Conservation (phyloP, 169 alveolate genomes). For the Plasmodium berghei region DNA sequence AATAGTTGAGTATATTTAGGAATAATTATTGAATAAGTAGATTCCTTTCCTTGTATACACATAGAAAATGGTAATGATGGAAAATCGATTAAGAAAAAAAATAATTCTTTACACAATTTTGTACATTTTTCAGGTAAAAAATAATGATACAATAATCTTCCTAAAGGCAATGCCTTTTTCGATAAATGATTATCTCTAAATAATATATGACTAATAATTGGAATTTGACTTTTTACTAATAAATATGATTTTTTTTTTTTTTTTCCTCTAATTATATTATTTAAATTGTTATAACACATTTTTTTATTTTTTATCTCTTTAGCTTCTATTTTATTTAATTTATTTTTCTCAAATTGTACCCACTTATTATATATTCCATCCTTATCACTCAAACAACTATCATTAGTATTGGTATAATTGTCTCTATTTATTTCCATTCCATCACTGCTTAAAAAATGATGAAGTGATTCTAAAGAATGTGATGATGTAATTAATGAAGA, state of each 20-base stretch:
- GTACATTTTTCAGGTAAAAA: conserved; percentile 62
- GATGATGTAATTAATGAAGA: neutral
- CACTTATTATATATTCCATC: too few species aligned
- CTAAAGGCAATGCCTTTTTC: conserved; percentile 48
- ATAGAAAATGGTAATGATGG: conserved; percentile 71
- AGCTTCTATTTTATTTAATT: neutral
- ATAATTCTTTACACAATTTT: conserved; percentile 47
- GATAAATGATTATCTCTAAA: conserved; percentile 63
- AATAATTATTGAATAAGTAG: conserved; percentile 31
- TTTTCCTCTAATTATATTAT: neutral
- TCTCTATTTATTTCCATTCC: too few species aligned
- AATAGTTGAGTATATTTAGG: conserved; percentile 51
- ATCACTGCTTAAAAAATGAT: too few species aligned
- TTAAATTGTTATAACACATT: neutral
- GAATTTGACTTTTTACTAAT: conserved; percentile 44
- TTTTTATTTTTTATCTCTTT: neutral
- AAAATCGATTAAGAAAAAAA: conserved; percentile 30
- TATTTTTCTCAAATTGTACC: neutral
- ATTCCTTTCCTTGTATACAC: conserved; percentile 70
- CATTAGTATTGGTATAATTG: too few species aligned
- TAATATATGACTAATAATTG: conserved; percentile 54
- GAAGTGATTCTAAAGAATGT: neutral
- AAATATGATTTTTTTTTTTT: neutral
- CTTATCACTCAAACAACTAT: too few species aligned
- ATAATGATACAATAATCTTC: conserved; percentile 48